These are phyloP conservation scores for Pseudogymnoascus sp. DNA, from an alignment of 2,329 filamentous ascomycete species.

Conservation along the genomic window DNA sequence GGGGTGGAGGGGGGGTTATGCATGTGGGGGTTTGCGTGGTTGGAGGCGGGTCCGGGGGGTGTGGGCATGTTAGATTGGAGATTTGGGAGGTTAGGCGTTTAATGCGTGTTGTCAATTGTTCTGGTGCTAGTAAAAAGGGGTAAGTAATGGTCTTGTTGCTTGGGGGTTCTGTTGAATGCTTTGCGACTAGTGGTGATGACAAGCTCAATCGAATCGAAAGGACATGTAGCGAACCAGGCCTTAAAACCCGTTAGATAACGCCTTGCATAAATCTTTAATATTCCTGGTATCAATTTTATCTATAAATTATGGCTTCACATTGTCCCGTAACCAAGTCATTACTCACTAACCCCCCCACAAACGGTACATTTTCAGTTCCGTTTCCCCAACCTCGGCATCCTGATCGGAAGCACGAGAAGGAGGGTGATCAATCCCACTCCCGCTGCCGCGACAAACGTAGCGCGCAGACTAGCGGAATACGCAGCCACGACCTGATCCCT, in stretches of 20 bases:
- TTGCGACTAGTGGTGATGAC: not conserved
- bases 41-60: not conserved
- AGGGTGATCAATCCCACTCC: constrained; percentile 44
- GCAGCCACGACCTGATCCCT: constrained; percentile 49
- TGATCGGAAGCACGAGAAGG: constrained; percentile 45
- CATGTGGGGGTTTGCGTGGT: too few relatives aligned
- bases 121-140: not conserved
- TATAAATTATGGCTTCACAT: not conserved
- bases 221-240: not conserved
- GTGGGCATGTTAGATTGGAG: not conserved
- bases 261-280: not conserved
- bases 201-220: not conserved
- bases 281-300: not conserved
- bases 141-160: not conserved
- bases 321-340: not conserved
- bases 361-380: constrained; percentile 30
- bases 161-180: not conserved
- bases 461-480: constrained; percentile 46
- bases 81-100: not conserved
- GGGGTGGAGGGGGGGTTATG: too few relatives aligned
- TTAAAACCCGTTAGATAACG: not conserved
- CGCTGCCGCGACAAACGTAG: constrained; percentile 39
- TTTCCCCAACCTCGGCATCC: constrained; percentile 46
- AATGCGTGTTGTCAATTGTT: not conserved
- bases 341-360: not conserved